Evolutionary conservation across 2,329 filamentous ascomycete species (phyloP).

Genomic region (Penicillium sp.): DNA sequence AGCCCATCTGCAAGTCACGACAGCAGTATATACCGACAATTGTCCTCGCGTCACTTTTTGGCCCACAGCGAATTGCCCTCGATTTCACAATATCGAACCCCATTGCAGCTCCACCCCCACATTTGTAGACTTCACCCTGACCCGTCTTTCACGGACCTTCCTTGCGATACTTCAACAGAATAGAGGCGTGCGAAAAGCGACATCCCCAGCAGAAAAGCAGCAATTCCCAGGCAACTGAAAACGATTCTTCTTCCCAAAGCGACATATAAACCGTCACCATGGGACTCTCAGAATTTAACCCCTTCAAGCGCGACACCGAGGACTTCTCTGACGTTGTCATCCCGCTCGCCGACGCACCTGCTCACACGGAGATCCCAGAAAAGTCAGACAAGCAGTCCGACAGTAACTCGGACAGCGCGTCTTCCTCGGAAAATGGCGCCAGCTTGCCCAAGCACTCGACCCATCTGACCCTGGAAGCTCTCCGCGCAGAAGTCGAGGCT

Average conservation of each 20-base stretch:
- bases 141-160: not conserved
- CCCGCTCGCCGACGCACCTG: slow-evolving; percentile 48
- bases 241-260: slow-evolving; percentile 10
- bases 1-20: not conserved
- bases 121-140: slow-evolving; percentile 16
- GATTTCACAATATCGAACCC: slow-evolving; percentile 3
- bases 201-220: slow-evolving; percentile 5
- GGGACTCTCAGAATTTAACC: slow-evolving; percentile 41
- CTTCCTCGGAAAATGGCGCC: slow-evolving; percentile 42
- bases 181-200: slow-evolving; percentile 1
- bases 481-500: slow-evolving; percentile 66
- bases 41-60: slow-evolving; percentile 3
- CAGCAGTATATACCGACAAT: slow-evolving; percentile 5
- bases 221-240: slow-evolving; percentile 7
- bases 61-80: not conserved
- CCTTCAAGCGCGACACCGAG: slow-evolving; percentile 52
- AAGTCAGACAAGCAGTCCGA: slow-evolving; percentile 38
- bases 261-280: slow-evolving; percentile 24
- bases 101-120: slow-evolving; percentile 2
- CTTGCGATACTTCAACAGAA: slow-evolving; percentile 2
- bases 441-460: slow-evolving; percentile 36
- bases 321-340: slow-evolving; percentile 53
- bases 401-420: slow-evolving; percentile 32
- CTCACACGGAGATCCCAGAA: slow-evolving; percentile 31
- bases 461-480: slow-evolving; percentile 64